Evolutionary conservation across 345 rosid genomes (phyloP).

Genomic region (Syzygium oleosum): DNA sequence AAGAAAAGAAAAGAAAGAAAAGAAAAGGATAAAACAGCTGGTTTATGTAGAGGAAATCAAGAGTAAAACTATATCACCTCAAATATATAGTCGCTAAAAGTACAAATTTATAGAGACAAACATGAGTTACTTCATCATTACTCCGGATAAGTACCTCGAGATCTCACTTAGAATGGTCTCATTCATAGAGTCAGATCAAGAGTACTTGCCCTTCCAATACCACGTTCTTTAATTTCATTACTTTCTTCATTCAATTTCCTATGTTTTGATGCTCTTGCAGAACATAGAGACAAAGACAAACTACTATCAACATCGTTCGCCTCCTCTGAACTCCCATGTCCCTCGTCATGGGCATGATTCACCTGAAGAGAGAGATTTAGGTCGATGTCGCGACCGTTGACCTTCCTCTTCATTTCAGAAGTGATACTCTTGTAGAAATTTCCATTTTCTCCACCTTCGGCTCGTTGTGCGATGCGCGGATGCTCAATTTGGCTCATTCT

Average conservation of each 20-base stretch:
- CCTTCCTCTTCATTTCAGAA: neutral
- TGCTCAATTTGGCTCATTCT: neutral
- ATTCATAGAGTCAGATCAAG: slow-evolving; percentile 97
- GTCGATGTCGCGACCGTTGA: slow-evolving; percentile 13
- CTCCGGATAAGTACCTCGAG: slow-evolving; percentile 65
- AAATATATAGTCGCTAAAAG: neutral
- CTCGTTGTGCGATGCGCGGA: neutral
- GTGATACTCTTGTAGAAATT: neutral
- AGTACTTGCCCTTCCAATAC: slow-evolving; percentile 62
- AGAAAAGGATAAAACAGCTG: neutral
- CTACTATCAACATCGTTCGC: slow-evolving; percentile 16
- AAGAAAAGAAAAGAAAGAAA: neutral
- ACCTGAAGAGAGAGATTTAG: slow-evolving; percentile 46
- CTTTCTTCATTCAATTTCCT: slow-evolving; percentile 27
- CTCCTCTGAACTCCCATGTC: slow-evolving; percentile 6
- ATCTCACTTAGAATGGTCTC: slow-evolving; percentile 85
- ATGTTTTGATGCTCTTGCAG: slow-evolving; percentile 31
- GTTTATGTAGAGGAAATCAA: neutral
- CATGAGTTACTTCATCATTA: neutral
- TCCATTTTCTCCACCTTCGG: neutral
- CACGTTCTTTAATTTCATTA: slow-evolving; percentile 1
- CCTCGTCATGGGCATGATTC: slow-evolving; percentile 8
- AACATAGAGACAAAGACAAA: slow-evolving; percentile 46
- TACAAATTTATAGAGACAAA: neutral
- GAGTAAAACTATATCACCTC: neutral